A percentile compares a stretch with the other conserved stretches of the same genome.
Conservation (phyloP, 1,284 basidiomycete species). For the Rhodotorula sp. region DNA sequence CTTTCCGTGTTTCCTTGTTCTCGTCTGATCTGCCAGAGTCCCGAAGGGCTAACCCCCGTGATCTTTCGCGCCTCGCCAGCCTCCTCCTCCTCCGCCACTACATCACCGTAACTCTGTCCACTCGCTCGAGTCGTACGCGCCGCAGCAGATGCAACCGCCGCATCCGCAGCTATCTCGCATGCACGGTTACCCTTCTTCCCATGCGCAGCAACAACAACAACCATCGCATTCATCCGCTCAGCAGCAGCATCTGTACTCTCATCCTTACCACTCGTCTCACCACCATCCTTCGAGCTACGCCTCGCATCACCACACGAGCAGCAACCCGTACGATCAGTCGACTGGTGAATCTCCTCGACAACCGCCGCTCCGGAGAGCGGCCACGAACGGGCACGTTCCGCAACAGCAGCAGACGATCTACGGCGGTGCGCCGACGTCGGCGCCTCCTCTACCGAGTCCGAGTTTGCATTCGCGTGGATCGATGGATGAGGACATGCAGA, state of each 20-base stretch:
- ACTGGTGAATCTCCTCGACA: no score
- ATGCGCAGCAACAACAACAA: no score
- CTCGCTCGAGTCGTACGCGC: conserved; percentile 27
- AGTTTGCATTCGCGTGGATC: background rate
- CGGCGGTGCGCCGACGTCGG: background rate
- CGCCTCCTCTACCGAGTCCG: conserved; percentile 12
- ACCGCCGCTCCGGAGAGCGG: background rate
- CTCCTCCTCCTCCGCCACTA: conserved; percentile 8
- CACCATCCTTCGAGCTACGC: no score
- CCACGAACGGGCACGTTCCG: background rate
- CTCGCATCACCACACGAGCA: no score
- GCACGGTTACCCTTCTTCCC: no score
- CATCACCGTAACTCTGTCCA: conserved; percentile 5
- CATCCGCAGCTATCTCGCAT: background rate
- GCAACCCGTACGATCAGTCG: no score
- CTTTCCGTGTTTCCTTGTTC: background rate
- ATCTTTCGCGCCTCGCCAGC: background rate
- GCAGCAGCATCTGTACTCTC: background rate
- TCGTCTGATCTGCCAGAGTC: background rate
- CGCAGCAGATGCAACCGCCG: background rate
- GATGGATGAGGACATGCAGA: conserved; percentile 16
- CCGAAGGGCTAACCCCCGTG: background rate
- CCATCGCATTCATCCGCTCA: background rate
- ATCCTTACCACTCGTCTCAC: no score
- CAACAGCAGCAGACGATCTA: background rate